These are phyloP conservation scores for Fusarium circinatum DNA, from an alignment of 2,329 filamentous ascomycete genomes.

Conservation along the genomic window DNA sequence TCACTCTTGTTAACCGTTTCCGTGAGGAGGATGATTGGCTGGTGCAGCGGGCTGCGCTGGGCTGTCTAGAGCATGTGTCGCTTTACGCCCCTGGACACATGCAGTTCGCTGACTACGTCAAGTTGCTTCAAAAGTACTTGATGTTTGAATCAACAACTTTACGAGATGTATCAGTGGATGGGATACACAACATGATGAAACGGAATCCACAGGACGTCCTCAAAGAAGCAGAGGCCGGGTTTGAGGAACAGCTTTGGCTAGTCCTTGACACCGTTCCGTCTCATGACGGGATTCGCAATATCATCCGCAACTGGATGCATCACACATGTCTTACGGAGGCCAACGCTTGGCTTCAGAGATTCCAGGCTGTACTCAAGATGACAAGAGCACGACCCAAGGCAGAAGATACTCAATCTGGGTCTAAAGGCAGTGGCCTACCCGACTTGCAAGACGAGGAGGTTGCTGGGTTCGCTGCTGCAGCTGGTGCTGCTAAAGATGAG, in stretches of 20 bases:
- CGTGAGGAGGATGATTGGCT: conserved; percentile 76
- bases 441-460: conserved; percentile 97
- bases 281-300: conserved; percentile 84
- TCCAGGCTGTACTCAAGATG: conserved; percentile 89
- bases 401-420: conserved; percentile 57
- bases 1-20: conserved; percentile 86
- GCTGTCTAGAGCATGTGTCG: conserved; percentile 89
- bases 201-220: conserved; percentile 87
- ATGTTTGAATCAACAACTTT: conserved; percentile 75
- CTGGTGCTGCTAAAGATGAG: conserved; percentile 68
- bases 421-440: conserved; percentile 63
- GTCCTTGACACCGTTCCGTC: conserved; percentile 81
- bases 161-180: conserved; percentile 84
- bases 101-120: conserved; percentile 85
- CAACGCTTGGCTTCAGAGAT: conserved; percentile 85
- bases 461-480: conserved; percentile 88
- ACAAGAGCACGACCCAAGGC: conserved; percentile 75
- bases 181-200: conserved; percentile 95
- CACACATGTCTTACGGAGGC: conserved; percentile 88
- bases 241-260: conserved; percentile 94
- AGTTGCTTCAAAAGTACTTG: conserved; percentile 80
- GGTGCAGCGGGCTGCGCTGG: conserved; percentile 80
- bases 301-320: conserved; percentile 91
- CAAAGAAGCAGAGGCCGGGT: conserved; percentile 75
- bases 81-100: conserved; percentile 91